Base-by-base conservation (phyloP, 805 yeast genomes). In the Nakazawaea wyomingensis region DNA sequence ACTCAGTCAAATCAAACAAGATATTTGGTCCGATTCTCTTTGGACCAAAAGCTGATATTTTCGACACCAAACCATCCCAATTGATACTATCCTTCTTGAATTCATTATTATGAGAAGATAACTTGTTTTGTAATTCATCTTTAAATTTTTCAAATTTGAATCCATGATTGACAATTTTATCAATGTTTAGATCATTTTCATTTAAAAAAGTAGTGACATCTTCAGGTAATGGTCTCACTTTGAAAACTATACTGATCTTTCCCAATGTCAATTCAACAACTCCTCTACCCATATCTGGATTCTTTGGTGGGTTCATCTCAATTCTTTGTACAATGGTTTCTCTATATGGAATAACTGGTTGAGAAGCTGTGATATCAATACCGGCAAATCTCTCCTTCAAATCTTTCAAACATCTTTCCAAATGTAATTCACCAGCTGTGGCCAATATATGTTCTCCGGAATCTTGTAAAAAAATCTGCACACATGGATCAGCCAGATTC, bases 361-460 rank as follows among this genome's bases (percentile, higher is more conserved):
- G 85, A 21, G 96, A 91, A 26, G 82, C 78, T 3, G 84, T 77
- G 9, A 93, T 80, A 39, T 88, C 96, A 52, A 89, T 78, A 10
- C 90, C 89, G 0, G 98, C 97, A 72, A 89, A 93, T 52, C 98
- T 71, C 54, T 87, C 96, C 43, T 76, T 79, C 55, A 93, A 66
- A 64, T 93, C 99, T 55, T 88, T 89, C 51, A 93, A 61, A 62
- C 99, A 93, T 56, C 99, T 76, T 56, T 93, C 99, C 33, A 93
- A 69, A 67, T 93, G 99, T 49, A 93, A 69, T 62, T 93, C 99
- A 39, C 99, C 99, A 8, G 99, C 96, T 8, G 96, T 90, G 35
- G 95, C 87, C 52, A 93, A 68, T 50, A 93, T 89, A 52, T 86
- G 85, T 62, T 93, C 99, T 45, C 99, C 99, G 7, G 82, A 79